Evolutionary conservation across 2,329 filamentous ascomycete species (phyloP).

Genomic region (Fusarium xylarioides): DNA sequence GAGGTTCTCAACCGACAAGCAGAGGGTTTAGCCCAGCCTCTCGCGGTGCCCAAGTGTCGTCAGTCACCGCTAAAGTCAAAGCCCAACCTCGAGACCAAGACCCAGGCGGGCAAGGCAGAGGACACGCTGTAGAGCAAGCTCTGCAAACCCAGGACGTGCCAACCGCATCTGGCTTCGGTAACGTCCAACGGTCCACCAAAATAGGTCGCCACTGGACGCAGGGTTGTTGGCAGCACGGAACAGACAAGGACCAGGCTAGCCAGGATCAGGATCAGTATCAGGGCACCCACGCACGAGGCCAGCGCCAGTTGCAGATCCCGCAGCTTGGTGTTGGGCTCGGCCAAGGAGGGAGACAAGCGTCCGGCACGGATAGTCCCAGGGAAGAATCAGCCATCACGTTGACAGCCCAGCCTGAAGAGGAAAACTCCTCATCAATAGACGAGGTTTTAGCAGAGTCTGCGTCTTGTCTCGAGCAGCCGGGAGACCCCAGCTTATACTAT

Average conservation of each 20-base stretch:
- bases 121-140: conserved; percentile 19
- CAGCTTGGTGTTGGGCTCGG: conserved; percentile 40
- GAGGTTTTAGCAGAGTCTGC: conserved; percentile 25
- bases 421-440: conserved; percentile 17
- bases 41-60: conserved; percentile 33
- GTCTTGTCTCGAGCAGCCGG: conserved; percentile 24
- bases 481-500: conserved; percentile 28
- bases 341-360: conserved; percentile 38
- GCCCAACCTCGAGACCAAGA: conserved; percentile 25
- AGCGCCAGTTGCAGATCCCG: conserved; percentile 41
- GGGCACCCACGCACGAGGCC: conserved; percentile 39
- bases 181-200: conserved; percentile 41
- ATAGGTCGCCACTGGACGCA: conserved; percentile 34
- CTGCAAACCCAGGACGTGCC: conserved; percentile 26
- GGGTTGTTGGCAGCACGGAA: conserved; percentile 32
- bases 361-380: conserved; percentile 14
- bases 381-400: conserved; percentile 17
- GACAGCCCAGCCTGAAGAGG: conserved; percentile 9
- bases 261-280: conserved; percentile 36
- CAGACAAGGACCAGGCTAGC: conserved; percentile 26
- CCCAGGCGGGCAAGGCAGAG: conserved; percentile 25
- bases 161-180: conserved; percentile 37
- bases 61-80: conserved; percentile 38
- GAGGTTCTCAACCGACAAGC: neutral
- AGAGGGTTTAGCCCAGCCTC: conserved; percentile 17